Conservation (phyloP, 2,329 filamentous ascomycete genomes). For the Passalora sequoiae region DNA sequence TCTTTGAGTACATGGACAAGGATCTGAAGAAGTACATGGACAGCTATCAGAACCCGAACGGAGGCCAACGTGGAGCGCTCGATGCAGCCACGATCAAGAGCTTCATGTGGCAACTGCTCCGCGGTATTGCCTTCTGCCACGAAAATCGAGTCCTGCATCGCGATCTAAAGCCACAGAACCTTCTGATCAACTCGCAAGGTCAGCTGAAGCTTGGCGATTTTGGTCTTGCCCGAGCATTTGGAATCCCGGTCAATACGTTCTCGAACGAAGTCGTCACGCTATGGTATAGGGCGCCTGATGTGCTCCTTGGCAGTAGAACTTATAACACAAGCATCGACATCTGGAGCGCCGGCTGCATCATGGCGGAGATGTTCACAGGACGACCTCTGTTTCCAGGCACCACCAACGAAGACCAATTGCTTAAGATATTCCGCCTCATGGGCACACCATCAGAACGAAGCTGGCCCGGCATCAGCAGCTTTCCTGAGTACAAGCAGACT, state of each 20-base stretch:
- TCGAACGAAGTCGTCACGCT: constrained; percentile 96
- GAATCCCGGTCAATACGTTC: constrained; percentile 96
- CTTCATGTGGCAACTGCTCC: constrained; percentile 96
- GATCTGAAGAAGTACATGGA: constrained; percentile 99
- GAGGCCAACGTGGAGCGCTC: constrained; percentile 81
- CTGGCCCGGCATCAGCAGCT: constrained; percentile 91
- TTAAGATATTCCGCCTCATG: constrained; percentile 98
- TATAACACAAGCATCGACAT: constrained; percentile 99
- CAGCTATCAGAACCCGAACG: constrained; percentile 44
- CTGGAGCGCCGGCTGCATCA: constrained; percentile 98
- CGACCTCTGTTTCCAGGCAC: constrained; percentile 93
- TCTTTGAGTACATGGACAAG: constrained; percentile 98
- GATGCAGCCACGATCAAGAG: constrained; percentile 92
- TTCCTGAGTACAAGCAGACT: constrained; percentile 95
- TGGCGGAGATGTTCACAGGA: constrained; percentile 99
- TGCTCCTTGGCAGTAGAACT: constrained; percentile 85
- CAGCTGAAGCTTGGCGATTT: constrained; percentile 92
- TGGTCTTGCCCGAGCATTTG: constrained; percentile 86
- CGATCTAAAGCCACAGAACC: constrained; percentile 92
- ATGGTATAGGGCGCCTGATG: constrained; percentile 96
- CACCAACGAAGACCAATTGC: constrained; percentile 94
- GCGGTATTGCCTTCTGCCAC: constrained; percentile 96
- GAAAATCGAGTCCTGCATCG: constrained; percentile 94
- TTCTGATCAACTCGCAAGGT: constrained; percentile 88
- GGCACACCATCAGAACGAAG: constrained; percentile 91